A percentile compares a stretch with the other conserved stretches of the same genome.
Conservation (phyloP, 2,329 filamentous ascomycete species). For the Colletotrichum theobromicola region DNA sequence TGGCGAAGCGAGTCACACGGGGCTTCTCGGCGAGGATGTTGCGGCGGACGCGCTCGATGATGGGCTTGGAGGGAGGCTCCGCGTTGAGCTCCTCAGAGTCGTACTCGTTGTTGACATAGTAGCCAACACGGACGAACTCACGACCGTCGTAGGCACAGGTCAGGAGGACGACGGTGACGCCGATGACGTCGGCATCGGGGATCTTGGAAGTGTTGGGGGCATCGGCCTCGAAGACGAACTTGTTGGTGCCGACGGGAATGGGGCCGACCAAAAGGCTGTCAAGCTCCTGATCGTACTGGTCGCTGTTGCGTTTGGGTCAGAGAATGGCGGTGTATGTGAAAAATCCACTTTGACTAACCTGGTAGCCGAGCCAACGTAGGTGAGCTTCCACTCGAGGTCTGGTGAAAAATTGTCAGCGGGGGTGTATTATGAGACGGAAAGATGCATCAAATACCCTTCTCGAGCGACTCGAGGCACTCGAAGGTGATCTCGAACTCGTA, state of each 20-base stretch:
- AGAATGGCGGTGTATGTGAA: conserved; percentile 12
- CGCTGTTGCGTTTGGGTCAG: conserved; percentile 55
- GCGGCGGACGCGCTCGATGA: conserved; percentile 89
- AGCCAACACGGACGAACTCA: conserved; percentile 97
- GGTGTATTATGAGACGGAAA: background rate
- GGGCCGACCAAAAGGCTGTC: conserved; percentile 95
- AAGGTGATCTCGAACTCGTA: conserved; percentile 99
- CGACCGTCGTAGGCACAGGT: conserved; percentile 96
- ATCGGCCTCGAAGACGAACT: conserved; percentile 97
- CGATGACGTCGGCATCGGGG: conserved; percentile 92
- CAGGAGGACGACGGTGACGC: conserved; percentile 94
- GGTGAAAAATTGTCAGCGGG: conserved; percentile 3
- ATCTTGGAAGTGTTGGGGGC: conserved; percentile 90
- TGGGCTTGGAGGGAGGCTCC: conserved; percentile 89
- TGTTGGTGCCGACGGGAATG: conserved; percentile 98
- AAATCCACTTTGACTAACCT: conserved; percentile 68
- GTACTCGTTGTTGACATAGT: conserved; percentile 99
- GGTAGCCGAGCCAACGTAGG: conserved; percentile 97
- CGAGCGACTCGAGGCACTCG: conserved; percentile 91
- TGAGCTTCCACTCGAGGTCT: conserved; percentile 99
- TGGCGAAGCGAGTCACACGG: conserved; percentile 94
- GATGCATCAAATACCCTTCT: conserved; percentile 70
- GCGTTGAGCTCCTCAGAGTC: conserved; percentile 87
- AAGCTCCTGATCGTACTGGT: conserved; percentile 97
- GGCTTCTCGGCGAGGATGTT: conserved; percentile 98